Conservation (phyloP, 176 grass and related monocot genomes). For the Zoysia japonica region DNA sequence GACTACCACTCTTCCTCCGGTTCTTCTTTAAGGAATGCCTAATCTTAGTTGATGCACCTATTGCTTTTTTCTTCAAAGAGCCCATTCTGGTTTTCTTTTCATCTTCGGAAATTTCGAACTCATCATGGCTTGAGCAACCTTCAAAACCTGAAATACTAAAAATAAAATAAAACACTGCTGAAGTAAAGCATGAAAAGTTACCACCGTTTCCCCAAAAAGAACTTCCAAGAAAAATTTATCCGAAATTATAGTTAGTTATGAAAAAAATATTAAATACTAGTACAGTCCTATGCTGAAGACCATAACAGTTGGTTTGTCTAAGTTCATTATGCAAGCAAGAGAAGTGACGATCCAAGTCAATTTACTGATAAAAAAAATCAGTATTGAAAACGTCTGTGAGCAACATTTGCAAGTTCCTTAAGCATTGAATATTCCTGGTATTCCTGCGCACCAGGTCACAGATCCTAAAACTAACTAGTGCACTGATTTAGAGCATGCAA, state of each 20-base stretch:
- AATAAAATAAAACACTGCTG: not conserved
- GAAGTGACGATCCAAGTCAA: not conserved
- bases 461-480: not conserved
- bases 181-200: not conserved
- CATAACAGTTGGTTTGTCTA: too few relatives aligned
- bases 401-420: not conserved
- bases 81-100: slow-evolving; percentile 89
- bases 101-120: slow-evolving; percentile 90
- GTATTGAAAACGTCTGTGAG: not conserved
- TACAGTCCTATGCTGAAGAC: too few relatives aligned
- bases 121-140: slow-evolving; percentile 72
- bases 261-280: too few relatives aligned
- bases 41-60: slow-evolving; percentile 83
- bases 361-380: slow-evolving; percentile 8
- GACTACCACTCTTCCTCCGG: slow-evolving; percentile 64
- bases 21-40: slow-evolving; percentile 87
- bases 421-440: slow-evolving; percentile 13
- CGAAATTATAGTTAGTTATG: not conserved
- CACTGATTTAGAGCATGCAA: not conserved
- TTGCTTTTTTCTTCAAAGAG: slow-evolving; percentile 93
- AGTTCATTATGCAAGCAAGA: not conserved
- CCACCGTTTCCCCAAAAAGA: not conserved
- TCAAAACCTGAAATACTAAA: slow-evolving; percentile 61
- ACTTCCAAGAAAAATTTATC: not conserved
- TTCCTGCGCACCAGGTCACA: not conserved